These are phyloP conservation scores for Emmonsia crescens DNA, from an alignment of 2,329 filamentous ascomycete species.

Conservation along the genomic window DNA sequence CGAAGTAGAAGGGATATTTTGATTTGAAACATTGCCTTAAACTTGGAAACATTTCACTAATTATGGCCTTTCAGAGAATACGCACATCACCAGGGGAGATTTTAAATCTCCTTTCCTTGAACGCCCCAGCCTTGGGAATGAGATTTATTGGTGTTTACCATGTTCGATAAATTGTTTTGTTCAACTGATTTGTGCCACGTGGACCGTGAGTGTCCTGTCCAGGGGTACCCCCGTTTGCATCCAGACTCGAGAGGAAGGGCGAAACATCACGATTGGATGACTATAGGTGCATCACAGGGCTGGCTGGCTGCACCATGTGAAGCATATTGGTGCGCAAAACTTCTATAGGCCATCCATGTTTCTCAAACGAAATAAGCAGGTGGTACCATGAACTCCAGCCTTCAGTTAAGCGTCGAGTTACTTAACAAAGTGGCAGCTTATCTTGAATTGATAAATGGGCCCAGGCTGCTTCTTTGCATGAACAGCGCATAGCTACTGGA, in stretches of 20 bases:
- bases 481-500: background rate
- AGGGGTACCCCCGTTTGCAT: background rate
- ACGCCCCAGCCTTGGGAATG: background rate
- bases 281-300: background rate
- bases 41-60: background rate
- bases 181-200: background rate
- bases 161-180: background rate
- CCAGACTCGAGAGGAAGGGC: background rate
- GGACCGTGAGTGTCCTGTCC: background rate
- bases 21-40: background rate
- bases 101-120: background rate
- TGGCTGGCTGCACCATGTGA: background rate
- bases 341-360: background rate
- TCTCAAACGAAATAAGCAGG: background rate
- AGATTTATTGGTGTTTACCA: background rate
- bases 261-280: background rate
- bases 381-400: background rate
- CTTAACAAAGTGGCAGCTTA: background rate
- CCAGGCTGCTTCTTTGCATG: background rate
- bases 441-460: background rate
- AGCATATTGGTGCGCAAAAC: background rate
- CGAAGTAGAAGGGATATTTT: background rate
- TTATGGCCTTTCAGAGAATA: background rate
- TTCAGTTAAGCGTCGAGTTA: background rate
- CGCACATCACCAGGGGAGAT: background rate